Conservation (phyloP, 2,329 filamentous ascomycete genomes). For the Aspergillus udagawae region DNA sequence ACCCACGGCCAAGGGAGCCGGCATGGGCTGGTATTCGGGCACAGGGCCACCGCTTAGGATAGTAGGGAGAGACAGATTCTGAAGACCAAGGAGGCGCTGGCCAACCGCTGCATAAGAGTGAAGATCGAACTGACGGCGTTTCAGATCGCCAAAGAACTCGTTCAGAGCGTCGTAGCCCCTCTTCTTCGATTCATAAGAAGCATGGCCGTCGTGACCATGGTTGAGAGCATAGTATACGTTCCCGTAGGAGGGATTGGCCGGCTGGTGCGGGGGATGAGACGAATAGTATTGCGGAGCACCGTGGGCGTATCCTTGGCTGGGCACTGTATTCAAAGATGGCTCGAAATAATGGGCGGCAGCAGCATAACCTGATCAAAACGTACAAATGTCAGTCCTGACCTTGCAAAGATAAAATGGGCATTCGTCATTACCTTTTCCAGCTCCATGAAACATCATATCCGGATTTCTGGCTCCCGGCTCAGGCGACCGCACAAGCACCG, state of each 20-base stretch:
- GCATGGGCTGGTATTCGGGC: slow-evolving; percentile 51
- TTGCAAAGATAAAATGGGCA: background rate
- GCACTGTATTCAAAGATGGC: slow-evolving; percentile 47
- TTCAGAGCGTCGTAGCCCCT: slow-evolving; percentile 84
- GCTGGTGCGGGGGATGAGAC: slow-evolving; percentile 52
- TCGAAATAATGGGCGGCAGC: slow-evolving; percentile 54
- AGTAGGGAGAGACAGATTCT: slow-evolving; percentile 62
- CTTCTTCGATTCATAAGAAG: slow-evolving; percentile 68
- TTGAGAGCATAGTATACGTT: slow-evolving; percentile 75
- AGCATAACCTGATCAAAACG: slow-evolving; percentile 24
- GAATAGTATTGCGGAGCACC: slow-evolving; percentile 51
- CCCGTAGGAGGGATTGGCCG: slow-evolving; percentile 57
- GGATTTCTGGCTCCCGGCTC: slow-evolving; percentile 51
- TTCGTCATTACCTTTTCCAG: slow-evolving; percentile 29
- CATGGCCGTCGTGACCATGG: slow-evolving; percentile 61
- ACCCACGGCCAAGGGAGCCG: slow-evolving; percentile 54
- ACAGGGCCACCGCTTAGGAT: slow-evolving; percentile 56
- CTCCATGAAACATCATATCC: slow-evolving; percentile 36
- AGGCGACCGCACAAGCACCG: slow-evolving; percentile 65
- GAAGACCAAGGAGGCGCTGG: slow-evolving; percentile 78
- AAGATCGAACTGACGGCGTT: slow-evolving; percentile 86
- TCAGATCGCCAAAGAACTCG: slow-evolving; percentile 90
- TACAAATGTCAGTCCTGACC: slow-evolving; percentile 3
- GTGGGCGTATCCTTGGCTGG: slow-evolving; percentile 38
- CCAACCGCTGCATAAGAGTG: slow-evolving; percentile 87